Percentiles rank a stretch among this genome's conserved stretches.
phyloP scores from a whole-genome alignment of 345 rosid genomes.

The Citrus glauca region DNA sequence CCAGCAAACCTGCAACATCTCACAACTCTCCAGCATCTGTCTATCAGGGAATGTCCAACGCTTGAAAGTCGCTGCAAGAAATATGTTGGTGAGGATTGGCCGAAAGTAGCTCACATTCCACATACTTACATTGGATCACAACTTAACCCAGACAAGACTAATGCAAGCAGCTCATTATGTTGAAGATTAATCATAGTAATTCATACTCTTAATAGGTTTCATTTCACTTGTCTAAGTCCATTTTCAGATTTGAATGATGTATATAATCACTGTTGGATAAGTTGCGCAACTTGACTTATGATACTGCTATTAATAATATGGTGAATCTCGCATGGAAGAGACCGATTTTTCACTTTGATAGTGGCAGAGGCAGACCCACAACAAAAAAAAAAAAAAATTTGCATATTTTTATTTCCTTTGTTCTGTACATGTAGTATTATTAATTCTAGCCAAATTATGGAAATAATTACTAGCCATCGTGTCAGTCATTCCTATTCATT shows the following conservation, averaged over 20 bases:
- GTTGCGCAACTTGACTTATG: background rate
- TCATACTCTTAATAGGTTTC: background rate
- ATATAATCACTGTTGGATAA: background rate
- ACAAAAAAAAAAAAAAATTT: background rate
- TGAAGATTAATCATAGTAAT: background rate
- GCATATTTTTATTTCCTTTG: background rate
- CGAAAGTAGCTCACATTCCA: background rate
- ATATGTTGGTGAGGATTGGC: conserved; percentile 5
- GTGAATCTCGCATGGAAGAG: background rate
- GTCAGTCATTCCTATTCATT: too few relatives aligned
- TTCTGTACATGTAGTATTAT: background rate
- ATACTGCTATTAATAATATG: too few relatives aligned
- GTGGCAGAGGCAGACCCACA: background rate
- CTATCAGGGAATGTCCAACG: conserved; percentile 13
- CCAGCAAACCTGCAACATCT: conserved; percentile 3
- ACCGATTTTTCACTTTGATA: background rate
- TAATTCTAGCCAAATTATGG: background rate
- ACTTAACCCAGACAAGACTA: background rate
- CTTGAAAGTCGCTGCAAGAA: conserved; percentile 1
- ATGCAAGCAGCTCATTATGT: conserved; percentile 8
- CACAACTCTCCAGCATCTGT: background rate
- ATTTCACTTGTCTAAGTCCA: background rate
- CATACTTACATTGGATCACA: background rate
- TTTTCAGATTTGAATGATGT: background rate
- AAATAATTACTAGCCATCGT: background rate